phyloP scores from a whole-genome alignment of 2,329 filamentous ascomycete species.

The Sclerotinia spermophila region DNA sequence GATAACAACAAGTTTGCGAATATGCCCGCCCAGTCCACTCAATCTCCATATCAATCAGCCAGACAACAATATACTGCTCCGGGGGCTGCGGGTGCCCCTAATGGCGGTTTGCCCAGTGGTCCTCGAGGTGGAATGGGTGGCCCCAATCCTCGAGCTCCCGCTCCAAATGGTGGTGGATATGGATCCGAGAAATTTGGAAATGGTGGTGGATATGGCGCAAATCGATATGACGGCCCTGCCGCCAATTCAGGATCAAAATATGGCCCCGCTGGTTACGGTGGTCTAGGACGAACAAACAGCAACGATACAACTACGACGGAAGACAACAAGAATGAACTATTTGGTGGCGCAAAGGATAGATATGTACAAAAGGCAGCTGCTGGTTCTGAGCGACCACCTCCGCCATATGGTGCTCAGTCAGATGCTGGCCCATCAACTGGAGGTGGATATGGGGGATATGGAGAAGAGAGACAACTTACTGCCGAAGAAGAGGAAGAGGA shows the following conservation, averaged over 20 bases:
- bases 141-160: constrained; percentile 23
- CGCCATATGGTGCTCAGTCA: constrained; percentile 31
- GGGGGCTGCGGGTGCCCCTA: constrained; percentile 27
- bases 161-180: constrained; percentile 45
- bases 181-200: constrained; percentile 52
- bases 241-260: constrained; percentile 38
- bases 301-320: constrained; percentile 44
- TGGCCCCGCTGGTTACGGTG: constrained; percentile 59
- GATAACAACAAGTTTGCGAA: constrained; percentile 53
- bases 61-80: constrained; percentile 31
- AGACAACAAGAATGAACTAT: constrained; percentile 59
- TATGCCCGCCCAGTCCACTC: constrained; percentile 39
- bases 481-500: constrained; percentile 73
- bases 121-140: constrained; percentile 25
- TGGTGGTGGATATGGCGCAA: constrained; percentile 49
- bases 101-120: constrained; percentile 29
- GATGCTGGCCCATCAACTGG: constrained; percentile 21
- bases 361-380: constrained; percentile 33
- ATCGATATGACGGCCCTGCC: constrained; percentile 48
- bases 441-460: constrained; percentile 49
- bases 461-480: constrained; percentile 73
- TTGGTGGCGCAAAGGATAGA: constrained; percentile 42
- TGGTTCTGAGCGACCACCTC: constrained; percentile 29
- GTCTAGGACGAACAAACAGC: constrained; percentile 48
- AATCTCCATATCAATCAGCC: constrained; percentile 30